Base-by-base conservation (phyloP, 257 asterid species). In the Capsicum rhomboideum region DNA sequence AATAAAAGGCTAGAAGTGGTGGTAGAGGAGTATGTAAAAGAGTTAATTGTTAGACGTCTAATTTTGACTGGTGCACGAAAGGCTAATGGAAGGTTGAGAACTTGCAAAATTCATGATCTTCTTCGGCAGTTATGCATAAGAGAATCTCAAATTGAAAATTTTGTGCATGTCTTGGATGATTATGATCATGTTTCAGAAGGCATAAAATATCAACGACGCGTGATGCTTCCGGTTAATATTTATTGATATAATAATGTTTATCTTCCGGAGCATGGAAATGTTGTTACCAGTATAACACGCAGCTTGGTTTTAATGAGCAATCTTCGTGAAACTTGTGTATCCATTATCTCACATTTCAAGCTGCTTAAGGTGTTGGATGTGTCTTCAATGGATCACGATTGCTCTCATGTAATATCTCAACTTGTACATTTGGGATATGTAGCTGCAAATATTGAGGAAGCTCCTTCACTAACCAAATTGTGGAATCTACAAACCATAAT, bases 71-170 rank as follows among this genome's bases (percentile, higher is more conserved):
- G 77, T 23, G 28, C 17, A 53, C 40, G 40, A 26, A 44, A 75
- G 59, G 74, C 63, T 21, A 72, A 26, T 54, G 61, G 80, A 4
- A 26, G 74, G 44, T 49, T 81, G 46, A 81, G 58, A 53, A 49
- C 55, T 4, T 79, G 87, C 55, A 31, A 29, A 53, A 58, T 84
- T n/a, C 87, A 85, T 20, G 87, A 85, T 75, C 29, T 80, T 11
- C 53, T 85, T 0, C 23, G 61, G 13, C 83, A 82, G 0, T 52
- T 82, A 13, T 85, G 87, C 79, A 16, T 20, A 9, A 26, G 50
- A 18, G 82, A 52, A 50, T 75, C 84, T 8, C 71, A 56, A 11
- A 75, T 28, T n/a, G 74, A 71, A 12, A 80, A 53, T 0, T 61
- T 82, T 6, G 50, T 26, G 53, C 53, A 31, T 0, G 23, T 69